These are phyloP conservation scores for Cryptosporidium baileyi DNA, from an alignment of 169 alveolate genomes.

Conservation along the genomic window DNA sequence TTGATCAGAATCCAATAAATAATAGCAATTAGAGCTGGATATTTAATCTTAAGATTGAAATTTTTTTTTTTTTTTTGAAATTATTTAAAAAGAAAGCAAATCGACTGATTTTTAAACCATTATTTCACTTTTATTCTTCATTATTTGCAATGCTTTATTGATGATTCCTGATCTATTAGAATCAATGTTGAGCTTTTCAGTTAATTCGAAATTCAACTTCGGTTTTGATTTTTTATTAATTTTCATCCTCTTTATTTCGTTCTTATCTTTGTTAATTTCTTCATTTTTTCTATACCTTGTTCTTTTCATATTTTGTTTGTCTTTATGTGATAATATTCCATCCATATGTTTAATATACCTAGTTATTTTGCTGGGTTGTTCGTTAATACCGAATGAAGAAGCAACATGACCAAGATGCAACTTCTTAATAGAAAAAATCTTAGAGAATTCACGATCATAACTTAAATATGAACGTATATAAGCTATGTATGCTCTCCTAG, in stretches of 20 bases:
- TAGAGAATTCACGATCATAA: conserved; percentile 60
- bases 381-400: conserved; percentile 66
- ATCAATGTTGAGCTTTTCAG: conserved; percentile 12
- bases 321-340: conserved; percentile 21
- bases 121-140: conserved; percentile 54
- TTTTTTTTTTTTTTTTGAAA: too few species aligned
- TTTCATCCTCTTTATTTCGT: background rate
- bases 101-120: background rate
- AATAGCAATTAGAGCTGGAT: too few species aligned
- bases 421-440: conserved; percentile 45
- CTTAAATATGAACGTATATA: conserved; percentile 59
- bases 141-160: conserved; percentile 15
- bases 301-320: background rate
- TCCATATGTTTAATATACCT: conserved; percentile 40
- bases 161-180: conserved; percentile 8
- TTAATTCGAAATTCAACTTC: background rate
- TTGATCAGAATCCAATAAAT: background rate
- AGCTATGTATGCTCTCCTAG: conserved; percentile 67
- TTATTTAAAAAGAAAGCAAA: too few species aligned
- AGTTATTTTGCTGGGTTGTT: conserved; percentile 55
- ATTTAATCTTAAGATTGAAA: too few species aligned
- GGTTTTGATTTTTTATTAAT: background rate
- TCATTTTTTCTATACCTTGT: background rate
- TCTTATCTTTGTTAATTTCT: background rate
- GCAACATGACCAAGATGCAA: conserved; percentile 66